Conservation (phyloP, 805 yeast species). For the Pichia deserticola region DNA sequence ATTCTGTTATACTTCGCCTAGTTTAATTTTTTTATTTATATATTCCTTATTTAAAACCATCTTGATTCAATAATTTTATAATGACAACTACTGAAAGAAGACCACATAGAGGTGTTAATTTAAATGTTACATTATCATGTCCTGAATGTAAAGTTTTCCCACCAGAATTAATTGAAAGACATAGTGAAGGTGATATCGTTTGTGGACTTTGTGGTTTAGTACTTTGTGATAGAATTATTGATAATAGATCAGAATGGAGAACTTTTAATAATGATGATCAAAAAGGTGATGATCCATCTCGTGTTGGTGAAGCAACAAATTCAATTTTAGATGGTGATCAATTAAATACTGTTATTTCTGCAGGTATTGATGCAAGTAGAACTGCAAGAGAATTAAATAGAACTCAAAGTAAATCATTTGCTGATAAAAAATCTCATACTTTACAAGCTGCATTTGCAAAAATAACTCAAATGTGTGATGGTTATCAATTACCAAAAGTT, state of each 20-base stretch:
- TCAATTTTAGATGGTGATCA: constrained; percentile 88
- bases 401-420: constrained; percentile 79
- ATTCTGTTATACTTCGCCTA: too few species aligned
- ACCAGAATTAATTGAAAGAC: constrained; percentile 90
- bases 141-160: constrained; percentile 96
- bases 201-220: constrained; percentile 96
- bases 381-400: constrained; percentile 85
- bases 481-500: constrained; percentile 86
- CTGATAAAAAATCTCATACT: constrained; percentile 83
- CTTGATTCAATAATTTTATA: too few species aligned
- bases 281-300: constrained; percentile 96
- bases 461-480: constrained; percentile 95
- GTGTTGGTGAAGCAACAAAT: constrained; percentile 97
- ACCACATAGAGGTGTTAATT: constrained; percentile 54
- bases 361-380: constrained; percentile 76
- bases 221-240: constrained; percentile 84
- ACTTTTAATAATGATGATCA: constrained; percentile 97
- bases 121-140: constrained; percentile 84
- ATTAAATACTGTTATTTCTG: constrained; percentile 85
- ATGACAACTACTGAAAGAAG: constrained; percentile 11
- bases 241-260: constrained; percentile 97
- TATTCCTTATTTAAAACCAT: neutral
- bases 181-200: constrained; percentile 97
- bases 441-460: constrained; percentile 83
- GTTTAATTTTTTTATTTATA: too few species aligned